Conservation (phyloP, 768 basidiomycete species). For the Austroboletus festivus region DNA sequence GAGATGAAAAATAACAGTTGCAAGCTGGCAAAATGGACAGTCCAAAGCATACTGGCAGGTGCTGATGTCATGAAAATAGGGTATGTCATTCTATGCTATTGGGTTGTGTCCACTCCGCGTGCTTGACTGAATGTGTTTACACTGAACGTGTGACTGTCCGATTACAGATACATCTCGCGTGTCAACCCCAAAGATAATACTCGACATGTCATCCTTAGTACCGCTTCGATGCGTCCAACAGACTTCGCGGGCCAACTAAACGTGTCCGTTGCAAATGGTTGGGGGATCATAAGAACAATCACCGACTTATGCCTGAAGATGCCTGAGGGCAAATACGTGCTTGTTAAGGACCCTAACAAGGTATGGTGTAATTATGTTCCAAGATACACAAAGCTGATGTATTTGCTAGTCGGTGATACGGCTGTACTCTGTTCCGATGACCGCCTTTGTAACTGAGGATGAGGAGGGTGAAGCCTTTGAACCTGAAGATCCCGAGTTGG, state of each 20-base stretch:
- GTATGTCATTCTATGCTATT: conserved; percentile 43
- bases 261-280: conserved; percentile 91
- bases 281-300: conserved; percentile 97
- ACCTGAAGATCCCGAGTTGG: conserved; percentile 40
- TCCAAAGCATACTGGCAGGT: conserved; percentile 91
- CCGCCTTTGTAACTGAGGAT: conserved; percentile 81
- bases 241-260: conserved; percentile 96
- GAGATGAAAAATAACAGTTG: conserved; percentile 99
- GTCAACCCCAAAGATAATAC: conserved; percentile 92
- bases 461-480: conserved; percentile 53
- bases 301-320: conserved; percentile 94
- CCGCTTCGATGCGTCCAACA: conserved; percentile 88
- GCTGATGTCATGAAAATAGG: conserved; percentile 97
- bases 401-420: conserved; percentile 80
- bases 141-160: conserved; percentile 13
- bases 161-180: conserved; percentile 85
- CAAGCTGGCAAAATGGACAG: conserved; percentile 96
- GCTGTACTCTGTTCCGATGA: conserved; percentile 86
- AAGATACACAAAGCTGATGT: conserved; percentile 8
- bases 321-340: conserved; percentile 96
- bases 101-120: background rate
- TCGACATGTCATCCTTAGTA: conserved; percentile 93
- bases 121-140: background rate
- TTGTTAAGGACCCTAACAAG: conserved; percentile 98
- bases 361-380: conserved; percentile 41